Evolutionary conservation across 345 rosid genomes (phyloP).

Genomic region (Barbarea vulgaris): DNA sequence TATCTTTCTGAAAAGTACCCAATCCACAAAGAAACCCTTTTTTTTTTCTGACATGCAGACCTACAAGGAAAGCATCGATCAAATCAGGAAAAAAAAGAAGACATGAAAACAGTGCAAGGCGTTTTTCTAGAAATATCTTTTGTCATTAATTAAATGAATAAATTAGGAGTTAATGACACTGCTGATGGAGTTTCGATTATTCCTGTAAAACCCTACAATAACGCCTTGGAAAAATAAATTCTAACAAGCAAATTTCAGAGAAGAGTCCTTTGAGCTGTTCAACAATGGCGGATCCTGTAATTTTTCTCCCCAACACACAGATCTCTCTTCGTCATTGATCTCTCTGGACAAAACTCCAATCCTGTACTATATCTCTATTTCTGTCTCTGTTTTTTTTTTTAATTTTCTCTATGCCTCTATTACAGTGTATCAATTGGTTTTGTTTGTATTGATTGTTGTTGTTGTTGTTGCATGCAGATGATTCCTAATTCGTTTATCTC

Average conservation of each 20-base stretch:
- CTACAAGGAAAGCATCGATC: not conserved
- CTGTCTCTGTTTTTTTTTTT: too few relatives aligned
- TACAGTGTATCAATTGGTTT: not conserved
- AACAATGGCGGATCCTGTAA: constrained; percentile 23
- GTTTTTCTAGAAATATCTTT: not conserved
- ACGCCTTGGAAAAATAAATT: not conserved
- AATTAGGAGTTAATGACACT: not conserved
- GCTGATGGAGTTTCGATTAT: not conserved
- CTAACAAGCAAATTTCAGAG: not conserved
- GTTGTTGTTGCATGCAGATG: constrained; percentile 23
- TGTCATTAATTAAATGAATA: not conserved
- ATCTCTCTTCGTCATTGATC: constrained; percentile 26
- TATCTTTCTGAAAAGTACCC: too few relatives aligned
- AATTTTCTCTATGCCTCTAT: not conserved
- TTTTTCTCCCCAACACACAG: not conserved
- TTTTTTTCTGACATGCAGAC: not conserved
- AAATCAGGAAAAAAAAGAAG: not conserved
- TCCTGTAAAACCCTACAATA: not conserved
- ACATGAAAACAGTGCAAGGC: not conserved
- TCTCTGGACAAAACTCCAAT: constrained; percentile 27
- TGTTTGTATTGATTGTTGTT: not conserved
- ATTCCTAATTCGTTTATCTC: constrained; percentile 28
- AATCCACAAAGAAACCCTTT: too few relatives aligned
- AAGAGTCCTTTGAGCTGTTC: not conserved
- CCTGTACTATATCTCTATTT: constrained; percentile 25